Conservation (phyloP, 768 basidiomycete genomes). For the Leccinum sublutescens region DNA sequence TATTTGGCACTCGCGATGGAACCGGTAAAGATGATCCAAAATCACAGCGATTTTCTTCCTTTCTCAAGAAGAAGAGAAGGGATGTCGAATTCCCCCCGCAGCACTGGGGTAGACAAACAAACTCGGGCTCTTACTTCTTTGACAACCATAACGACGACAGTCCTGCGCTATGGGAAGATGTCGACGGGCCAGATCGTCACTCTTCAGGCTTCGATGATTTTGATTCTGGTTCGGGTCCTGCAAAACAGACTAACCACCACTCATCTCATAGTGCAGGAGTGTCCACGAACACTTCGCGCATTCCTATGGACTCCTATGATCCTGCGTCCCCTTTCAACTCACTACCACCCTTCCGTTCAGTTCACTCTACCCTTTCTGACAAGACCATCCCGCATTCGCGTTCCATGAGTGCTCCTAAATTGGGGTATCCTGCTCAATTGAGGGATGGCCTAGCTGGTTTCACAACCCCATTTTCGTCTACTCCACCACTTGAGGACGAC, state of each 20-base stretch:
- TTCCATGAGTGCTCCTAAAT: conserved; percentile 32
- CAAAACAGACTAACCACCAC: conserved; percentile 28
- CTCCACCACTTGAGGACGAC: conserved; percentile 23
- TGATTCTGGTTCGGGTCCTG: conserved; percentile 41
- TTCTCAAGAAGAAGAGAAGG: conserved; percentile 46
- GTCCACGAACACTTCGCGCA: conserved; percentile 2
- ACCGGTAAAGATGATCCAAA: conserved; percentile 34
- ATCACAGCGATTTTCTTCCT: conserved; percentile 30
- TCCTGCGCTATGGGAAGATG: conserved; percentile 31
- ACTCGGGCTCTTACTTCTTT: conserved; percentile 57
- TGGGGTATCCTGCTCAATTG: conserved; percentile 14
- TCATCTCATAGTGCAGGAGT: conserved; percentile 19
- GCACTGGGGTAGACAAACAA: conserved; percentile 54
- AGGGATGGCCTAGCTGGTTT: conserved; percentile 8
- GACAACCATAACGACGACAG: conserved; percentile 19
- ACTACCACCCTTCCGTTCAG: conserved; percentile 33
- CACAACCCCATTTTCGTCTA: conserved; percentile 30
- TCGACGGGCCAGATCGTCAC: conserved; percentile 16
- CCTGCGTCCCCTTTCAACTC: conserved; percentile 37
- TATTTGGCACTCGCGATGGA: conserved; percentile 39
- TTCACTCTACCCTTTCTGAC: conserved; percentile 34
- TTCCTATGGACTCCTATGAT: conserved; percentile 29
- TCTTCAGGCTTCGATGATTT: conserved; percentile 42
- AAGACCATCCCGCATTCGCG: conserved; percentile 34
- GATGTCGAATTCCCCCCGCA: conserved; percentile 56